Percentiles rank a stretch among this genome's conserved stretches.
Conservation (phyloP, 306 rosid genomes). For the Dryas alaskensis region DNA sequence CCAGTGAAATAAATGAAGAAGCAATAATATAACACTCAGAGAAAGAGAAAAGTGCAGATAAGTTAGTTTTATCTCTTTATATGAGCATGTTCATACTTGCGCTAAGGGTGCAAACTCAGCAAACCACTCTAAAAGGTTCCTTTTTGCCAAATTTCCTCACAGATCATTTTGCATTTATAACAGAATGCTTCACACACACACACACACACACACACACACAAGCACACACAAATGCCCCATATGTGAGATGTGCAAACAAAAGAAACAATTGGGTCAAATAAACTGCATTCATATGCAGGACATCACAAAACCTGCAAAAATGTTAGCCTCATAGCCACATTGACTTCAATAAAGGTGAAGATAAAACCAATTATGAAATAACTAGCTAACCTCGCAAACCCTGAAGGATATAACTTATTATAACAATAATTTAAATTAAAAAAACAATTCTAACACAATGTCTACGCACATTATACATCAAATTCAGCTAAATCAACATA, state of each 20-base stretch:
- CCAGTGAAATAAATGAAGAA: not conserved
- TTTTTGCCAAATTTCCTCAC: not conserved
- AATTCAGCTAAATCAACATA: not conserved
- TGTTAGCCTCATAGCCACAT: not conserved
- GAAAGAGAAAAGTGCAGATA: not conserved
- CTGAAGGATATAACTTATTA: not conserved
- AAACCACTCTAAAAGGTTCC: not conserved
- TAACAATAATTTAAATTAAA: not conserved
- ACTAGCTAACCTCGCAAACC: not conserved
- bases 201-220: not conserved
- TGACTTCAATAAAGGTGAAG: not conserved
- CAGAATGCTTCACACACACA: not conserved
- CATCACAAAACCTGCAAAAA: not conserved
- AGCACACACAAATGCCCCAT: not conserved
- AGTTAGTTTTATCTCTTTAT: not conserved
- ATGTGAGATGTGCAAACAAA: not conserved
- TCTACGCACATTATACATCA: not conserved
- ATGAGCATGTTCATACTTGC: not conserved
- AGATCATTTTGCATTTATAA: not conserved
- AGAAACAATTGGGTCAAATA: not conserved
- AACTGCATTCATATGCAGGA: not conserved
- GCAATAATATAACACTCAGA: not conserved
- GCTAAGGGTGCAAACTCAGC: too few species aligned
- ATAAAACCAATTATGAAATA: not conserved
- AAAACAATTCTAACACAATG: not conserved